phyloP scores from a whole-genome alignment of 225 moss, liverwort and hornwort genomes.

The Straminergon stramineum region DNA sequence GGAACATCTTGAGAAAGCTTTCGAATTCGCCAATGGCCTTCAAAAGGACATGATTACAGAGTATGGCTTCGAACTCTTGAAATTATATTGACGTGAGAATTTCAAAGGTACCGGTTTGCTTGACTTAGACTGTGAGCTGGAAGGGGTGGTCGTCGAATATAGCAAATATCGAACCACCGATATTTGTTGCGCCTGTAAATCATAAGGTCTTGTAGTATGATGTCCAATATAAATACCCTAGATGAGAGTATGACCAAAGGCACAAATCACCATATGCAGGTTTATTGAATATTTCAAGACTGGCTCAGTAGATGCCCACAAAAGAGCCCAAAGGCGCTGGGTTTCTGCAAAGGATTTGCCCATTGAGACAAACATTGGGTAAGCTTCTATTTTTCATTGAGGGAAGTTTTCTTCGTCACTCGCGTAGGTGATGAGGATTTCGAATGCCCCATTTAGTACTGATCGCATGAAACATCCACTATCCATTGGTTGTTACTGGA shows the following conservation, averaged over 20 bases:
- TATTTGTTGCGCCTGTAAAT: neutral
- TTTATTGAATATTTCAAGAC: slow-evolving; percentile 47
- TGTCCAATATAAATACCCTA: neutral
- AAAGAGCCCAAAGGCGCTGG: slow-evolving; percentile 50
- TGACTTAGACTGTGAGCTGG: neutral
- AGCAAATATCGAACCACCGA: neutral
- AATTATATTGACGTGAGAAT: neutral
- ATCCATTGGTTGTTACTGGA: neutral
- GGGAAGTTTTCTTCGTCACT: neutral
- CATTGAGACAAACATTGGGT: slow-evolving; percentile 64
- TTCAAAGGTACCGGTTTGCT: neutral
- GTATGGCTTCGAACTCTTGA: slow-evolving; percentile 21
- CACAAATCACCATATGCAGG: slow-evolving; percentile 13
- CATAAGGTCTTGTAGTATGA: neutral
- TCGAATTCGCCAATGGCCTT: slow-evolving; percentile 18
- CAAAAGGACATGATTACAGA: slow-evolving; percentile 38
- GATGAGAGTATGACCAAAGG: neutral
- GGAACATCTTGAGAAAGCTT: slow-evolving; percentile 33
- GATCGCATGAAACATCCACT: neutral
- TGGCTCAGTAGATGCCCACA: slow-evolving; percentile 53
- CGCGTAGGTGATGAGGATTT: neutral
- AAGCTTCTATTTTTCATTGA: slow-evolving; percentile 6
- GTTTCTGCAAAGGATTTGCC: slow-evolving; percentile 9
- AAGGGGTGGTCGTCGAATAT: neutral
- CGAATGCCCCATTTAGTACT: neutral